A percentile compares a stretch with the other conserved stretches of the same genome.
phyloP scores from a whole-genome alignment of 2,329 filamentous ascomycete species.

The Colletotrichum melonis region DNA sequence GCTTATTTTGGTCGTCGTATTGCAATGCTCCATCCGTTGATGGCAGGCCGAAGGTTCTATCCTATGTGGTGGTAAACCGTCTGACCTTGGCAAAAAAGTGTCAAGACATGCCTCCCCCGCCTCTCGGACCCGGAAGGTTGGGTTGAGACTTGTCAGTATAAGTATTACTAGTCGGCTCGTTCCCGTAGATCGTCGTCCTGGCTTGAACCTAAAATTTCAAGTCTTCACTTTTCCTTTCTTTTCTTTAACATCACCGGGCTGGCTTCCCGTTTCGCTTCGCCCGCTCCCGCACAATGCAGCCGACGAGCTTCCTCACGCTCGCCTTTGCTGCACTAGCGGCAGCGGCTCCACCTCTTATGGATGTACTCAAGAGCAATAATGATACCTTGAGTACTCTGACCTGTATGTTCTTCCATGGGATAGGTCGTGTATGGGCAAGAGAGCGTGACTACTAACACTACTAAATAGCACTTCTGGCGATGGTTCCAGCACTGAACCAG shows the following conservation, averaged over 20 bases:
- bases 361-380: slow-evolving; percentile 39
- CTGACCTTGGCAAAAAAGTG: slow-evolving; percentile 20
- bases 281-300: slow-evolving; percentile 37
- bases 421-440: not conserved
- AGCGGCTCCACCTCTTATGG: slow-evolving; percentile 36
- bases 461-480: slow-evolving; percentile 35
- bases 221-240: slow-evolving; percentile 13
- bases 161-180: slow-evolving; percentile 21
- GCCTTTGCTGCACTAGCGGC: slow-evolving; percentile 38
- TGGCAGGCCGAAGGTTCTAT: not conserved
- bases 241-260: slow-evolving; percentile 6
- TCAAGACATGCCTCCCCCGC: slow-evolving; percentile 14
- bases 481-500: slow-evolving; percentile 40
- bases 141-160: slow-evolving; percentile 29
- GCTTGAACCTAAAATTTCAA: slow-evolving; percentile 5
- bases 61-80: not conserved
- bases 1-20: slow-evolving; percentile 27
- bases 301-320: slow-evolving; percentile 37
- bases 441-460: slow-evolving; percentile 13
- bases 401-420: slow-evolving; percentile 27
- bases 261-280: slow-evolving; percentile 8
- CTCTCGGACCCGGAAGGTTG: slow-evolving; percentile 18
- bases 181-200: not conserved
- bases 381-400: slow-evolving; percentile 40
- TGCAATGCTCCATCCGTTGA: not conserved